Conservation (phyloP, 2,329 filamentous ascomycete species). For the Colletotrichum endophyticum region DNA sequence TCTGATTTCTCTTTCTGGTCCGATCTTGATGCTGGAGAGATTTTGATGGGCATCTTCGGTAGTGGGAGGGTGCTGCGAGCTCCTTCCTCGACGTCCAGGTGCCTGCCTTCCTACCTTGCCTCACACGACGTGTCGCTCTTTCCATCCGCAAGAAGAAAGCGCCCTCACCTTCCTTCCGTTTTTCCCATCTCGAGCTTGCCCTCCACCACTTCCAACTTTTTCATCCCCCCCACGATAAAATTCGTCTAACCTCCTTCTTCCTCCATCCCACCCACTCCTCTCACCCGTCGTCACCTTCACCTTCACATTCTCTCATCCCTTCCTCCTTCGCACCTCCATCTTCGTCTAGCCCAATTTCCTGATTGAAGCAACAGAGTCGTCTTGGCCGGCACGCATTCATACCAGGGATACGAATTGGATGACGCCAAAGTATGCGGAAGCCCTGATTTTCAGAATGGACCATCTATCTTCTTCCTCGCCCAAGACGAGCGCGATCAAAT, state of each 20-base stretch:
- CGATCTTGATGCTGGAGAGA: not conserved
- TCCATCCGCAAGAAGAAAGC: not conserved
- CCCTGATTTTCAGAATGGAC: conserved; percentile 32
- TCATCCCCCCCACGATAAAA: not conserved
- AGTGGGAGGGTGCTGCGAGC: not conserved
- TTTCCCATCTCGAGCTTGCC: not conserved
- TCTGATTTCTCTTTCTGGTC: not conserved
- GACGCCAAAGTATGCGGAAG: not conserved
- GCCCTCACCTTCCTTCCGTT: not conserved
- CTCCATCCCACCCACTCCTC: not conserved
- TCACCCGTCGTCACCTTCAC: not conserved
- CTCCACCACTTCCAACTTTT: not conserved
- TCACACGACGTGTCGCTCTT: not conserved
- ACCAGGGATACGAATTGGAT: conserved; percentile 1
- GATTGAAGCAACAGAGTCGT: conserved; percentile 8
- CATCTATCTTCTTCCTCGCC: conserved; percentile 27
- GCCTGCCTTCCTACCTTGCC: not conserved
- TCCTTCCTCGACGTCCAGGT: not conserved
- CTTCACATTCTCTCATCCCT: not conserved
- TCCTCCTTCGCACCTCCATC: not conserved
- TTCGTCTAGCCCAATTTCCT: not conserved
- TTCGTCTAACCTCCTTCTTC: not conserved
- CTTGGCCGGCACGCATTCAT: conserved; percentile 11
- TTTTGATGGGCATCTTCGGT: not conserved
- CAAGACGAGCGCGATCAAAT: not conserved